Percentiles rank a stretch among this genome's conserved stretches.
phyloP scores from a whole-genome alignment of 2,329 filamentous ascomycete genomes.

The Juglanconis oblonga region DNA sequence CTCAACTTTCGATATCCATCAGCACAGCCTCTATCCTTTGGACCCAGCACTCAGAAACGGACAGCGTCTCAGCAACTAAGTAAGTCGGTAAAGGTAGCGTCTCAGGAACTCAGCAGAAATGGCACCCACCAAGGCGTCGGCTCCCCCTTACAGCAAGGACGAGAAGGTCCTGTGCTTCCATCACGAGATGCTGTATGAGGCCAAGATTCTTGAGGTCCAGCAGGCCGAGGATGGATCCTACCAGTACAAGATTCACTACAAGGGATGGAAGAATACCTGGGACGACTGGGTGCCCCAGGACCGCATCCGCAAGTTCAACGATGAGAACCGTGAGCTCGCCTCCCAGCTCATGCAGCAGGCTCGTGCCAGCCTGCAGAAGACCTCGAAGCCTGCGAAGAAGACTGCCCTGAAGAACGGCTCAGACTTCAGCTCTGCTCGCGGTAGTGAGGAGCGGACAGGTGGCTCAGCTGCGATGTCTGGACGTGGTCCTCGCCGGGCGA shows the following conservation, averaged over 20 bases:
- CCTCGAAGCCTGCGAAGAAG: slow-evolving; percentile 37
- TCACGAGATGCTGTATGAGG: slow-evolving; percentile 94
- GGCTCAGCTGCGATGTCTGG: slow-evolving; percentile 57
- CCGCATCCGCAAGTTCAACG: slow-evolving; percentile 87
- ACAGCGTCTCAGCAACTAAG: background rate
- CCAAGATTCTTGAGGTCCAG: slow-evolving; percentile 83
- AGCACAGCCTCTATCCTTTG: no score
- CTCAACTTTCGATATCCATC: background rate
- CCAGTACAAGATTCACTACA: slow-evolving; percentile 95
- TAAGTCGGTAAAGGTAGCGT: background rate
- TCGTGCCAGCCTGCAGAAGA: slow-evolving; percentile 54
- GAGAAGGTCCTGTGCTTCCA: slow-evolving; percentile 97
- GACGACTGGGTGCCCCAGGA: slow-evolving; percentile 97
- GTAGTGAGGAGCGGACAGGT: slow-evolving; percentile 74
- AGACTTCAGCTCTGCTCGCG: slow-evolving; percentile 63
- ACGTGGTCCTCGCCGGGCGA: slow-evolving; percentile 68
- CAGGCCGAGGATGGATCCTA: slow-evolving; percentile 68
- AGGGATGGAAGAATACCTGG: slow-evolving; percentile 99
- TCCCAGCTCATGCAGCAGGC: slow-evolving; percentile 68
- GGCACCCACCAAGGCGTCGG: slow-evolving; percentile 40
- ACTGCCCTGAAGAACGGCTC: slow-evolving; percentile 50
- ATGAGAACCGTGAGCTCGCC: slow-evolving; percentile 91
- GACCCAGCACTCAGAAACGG: background rate
- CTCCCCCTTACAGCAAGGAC: slow-evolving; percentile 64
- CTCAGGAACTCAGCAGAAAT: slow-evolving; percentile 24